Evolutionary conservation across 1,139 yeast genomes (phyloP), one percentile per base, ranked within the genome.

Genomic region (Magnusiomyces ingens): DNA sequence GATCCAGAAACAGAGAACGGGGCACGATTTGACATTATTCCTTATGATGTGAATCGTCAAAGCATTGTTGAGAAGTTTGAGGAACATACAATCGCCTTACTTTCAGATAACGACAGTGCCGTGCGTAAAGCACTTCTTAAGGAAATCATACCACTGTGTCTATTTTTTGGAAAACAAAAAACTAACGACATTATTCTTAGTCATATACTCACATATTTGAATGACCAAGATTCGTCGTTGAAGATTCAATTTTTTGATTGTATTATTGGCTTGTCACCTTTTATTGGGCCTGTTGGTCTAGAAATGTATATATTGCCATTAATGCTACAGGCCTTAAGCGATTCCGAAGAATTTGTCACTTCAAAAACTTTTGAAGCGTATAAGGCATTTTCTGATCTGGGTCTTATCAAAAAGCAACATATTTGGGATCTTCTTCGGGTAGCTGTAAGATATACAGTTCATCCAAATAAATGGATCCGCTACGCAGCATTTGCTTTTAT

Each of bases 291-390:
- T 0, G 75, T 86, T 0, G 80, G 95, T 38, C 74, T 94, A 57
- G 96, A 93, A 60, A 95, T 89, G 62, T 94, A 91, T 63, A 80
- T 94, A 36, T 71, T 90, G 37, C 99, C 99, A 0, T 69, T 94
- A 18, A 71, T 93, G 60, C 74, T 87, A 1, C 98, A 93, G 65
- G 84, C 96, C 0, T 69, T 91, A 38, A 78, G 84, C 6, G 98
- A 90, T 66, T 79, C 84, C 0, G 95, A 90, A 61, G 97, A 90
- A 61, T 75, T 83, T 51, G 94, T 93, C 10, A 87, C 86, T 0
- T 76, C 86, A n/a, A 80, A 81, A 55, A 93, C 89, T 0, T 67
- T 93, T 21, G 82, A 81, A 58, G 79, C 87, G 1, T 80, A 93
- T 55, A 73, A 77, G n/a, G 73, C 77, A 41, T 66, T 84, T 38